Conservation (phyloP, 805 yeast species). For the Ogataea glucozyma region DNA sequence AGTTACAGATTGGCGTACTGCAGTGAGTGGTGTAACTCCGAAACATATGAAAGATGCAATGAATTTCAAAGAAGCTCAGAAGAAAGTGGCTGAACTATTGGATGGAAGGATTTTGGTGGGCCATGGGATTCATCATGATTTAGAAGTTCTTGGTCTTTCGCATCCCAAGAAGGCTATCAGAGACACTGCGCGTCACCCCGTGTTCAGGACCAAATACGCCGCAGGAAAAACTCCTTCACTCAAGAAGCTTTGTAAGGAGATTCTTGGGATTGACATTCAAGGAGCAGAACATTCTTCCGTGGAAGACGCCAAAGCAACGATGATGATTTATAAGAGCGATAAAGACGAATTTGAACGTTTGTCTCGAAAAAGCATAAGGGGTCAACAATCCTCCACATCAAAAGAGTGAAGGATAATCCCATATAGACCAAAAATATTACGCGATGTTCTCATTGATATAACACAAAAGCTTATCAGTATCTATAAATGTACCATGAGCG, state of each 20-base stretch:
- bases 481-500: neutral
- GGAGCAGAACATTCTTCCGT: slow-evolving; percentile 79
- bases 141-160: slow-evolving; percentile 62
- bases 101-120: slow-evolving; percentile 69
- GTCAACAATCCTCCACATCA: too few species aligned
- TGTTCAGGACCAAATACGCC: slow-evolving; percentile 57
- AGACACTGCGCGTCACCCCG: slow-evolving; percentile 69
- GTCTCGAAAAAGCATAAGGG: neutral
- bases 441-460: too few species aligned
- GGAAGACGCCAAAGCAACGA: slow-evolving; percentile 87
- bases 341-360: slow-evolving; percentile 60
- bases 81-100: slow-evolving; percentile 51
- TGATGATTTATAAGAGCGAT: slow-evolving; percentile 69
- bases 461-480: too few species aligned
- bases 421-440: too few species aligned
- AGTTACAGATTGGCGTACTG: slow-evolving; percentile 90
- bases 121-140: slow-evolving; percentile 81
- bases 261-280: slow-evolving; percentile 65
- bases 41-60: slow-evolving; percentile 67
- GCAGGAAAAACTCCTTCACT: slow-evolving; percentile 73
- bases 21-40: slow-evolving; percentile 86
- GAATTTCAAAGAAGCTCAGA: slow-evolving; percentile 65
- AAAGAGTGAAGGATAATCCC: too few species aligned
- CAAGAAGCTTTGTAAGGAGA: slow-evolving; percentile 60
- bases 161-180: slow-evolving; percentile 66